These are phyloP conservation scores for Chimonanthus salicifolius DNA, from an alignment of 164 flowering plant genomes.

Conservation along the genomic window DNA sequence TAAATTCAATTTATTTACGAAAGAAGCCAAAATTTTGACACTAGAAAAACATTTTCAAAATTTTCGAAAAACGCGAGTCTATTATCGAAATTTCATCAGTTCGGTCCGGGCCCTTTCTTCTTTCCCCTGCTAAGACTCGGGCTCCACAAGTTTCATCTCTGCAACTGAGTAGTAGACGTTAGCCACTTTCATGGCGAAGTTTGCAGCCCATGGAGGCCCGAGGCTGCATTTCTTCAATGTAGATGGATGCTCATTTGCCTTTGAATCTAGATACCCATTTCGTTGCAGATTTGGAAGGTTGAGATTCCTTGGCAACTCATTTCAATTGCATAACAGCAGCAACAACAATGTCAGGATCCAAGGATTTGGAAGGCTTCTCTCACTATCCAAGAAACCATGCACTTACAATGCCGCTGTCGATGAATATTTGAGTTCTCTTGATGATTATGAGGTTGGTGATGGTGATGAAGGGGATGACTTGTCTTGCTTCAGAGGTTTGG, in stretches of 20 bases:
- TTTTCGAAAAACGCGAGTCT: no score
- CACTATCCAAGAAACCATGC: slow-evolving; percentile 20
- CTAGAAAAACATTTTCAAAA: no score
- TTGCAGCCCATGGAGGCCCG: slow-evolving; percentile 40
- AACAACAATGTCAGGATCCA: slow-evolving; percentile 16
- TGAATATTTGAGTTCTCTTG: slow-evolving; percentile 10
- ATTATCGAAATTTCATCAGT: no score
- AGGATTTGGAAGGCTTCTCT: slow-evolving; percentile 16
- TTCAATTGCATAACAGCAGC: slow-evolving; percentile 10
- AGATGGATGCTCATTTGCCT: slow-evolving; percentile 27
- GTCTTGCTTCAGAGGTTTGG: slow-evolving; percentile 80
- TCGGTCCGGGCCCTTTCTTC: no score
- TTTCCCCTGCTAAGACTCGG: no score
- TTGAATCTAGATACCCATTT: slow-evolving; percentile 37
- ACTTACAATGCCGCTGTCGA: slow-evolving; percentile 14
- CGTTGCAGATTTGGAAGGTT: slow-evolving; percentile 14
- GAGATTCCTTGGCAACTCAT: slow-evolving; percentile 14
- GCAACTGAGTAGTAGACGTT: not conserved
- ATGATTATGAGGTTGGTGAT: slow-evolving; percentile 9
- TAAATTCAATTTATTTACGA: no score
- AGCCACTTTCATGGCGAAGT: slow-evolving; percentile 15
- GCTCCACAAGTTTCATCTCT: not conserved
- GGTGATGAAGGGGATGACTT: slow-evolving; percentile 50
- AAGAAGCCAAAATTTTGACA: no score
- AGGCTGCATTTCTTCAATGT: slow-evolving; percentile 30